Conservation (phyloP, 148 eudicot species). For the Diospyros kaki region DNA sequence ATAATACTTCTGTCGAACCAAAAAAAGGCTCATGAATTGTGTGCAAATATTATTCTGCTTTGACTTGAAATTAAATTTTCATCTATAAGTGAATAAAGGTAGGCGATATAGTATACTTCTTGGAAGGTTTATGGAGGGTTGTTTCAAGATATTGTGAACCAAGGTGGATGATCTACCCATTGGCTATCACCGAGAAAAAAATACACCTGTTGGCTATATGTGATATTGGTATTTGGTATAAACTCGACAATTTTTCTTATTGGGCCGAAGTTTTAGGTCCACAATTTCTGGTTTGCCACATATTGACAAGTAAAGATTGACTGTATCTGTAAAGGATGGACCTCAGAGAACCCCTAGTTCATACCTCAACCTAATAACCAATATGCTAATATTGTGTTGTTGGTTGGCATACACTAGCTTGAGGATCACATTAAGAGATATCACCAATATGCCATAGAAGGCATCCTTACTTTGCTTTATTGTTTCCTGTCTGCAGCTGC, state of each 20-base stretch:
- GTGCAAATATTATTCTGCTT: too few species aligned
- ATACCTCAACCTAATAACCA: not conserved
- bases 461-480: not conserved
- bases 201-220: too few species aligned
- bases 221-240: not conserved
- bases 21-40: not conserved
- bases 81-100: not conserved
- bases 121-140: not conserved
- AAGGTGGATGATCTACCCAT: not conserved
- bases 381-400: not conserved
- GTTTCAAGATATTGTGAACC: not conserved
- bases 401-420: not conserved
- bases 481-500: slow-evolving; percentile 36
- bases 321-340: not conserved
- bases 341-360: not conserved
- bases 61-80: too few species aligned
- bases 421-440: not conserved
- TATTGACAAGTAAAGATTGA: not conserved
- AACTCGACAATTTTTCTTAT: not conserved
- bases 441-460: not conserved
- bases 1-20: not conserved
- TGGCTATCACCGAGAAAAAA: too few species aligned
- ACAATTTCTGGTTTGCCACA: not conserved
- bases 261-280: too few species aligned
- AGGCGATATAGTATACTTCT: not conserved